Percentiles rank a stretch among this genome's conserved stretches.
phyloP scores from a whole-genome alignment of 2,329 filamentous ascomycete genomes.

The Colletotrichum spaethianum region DNA sequence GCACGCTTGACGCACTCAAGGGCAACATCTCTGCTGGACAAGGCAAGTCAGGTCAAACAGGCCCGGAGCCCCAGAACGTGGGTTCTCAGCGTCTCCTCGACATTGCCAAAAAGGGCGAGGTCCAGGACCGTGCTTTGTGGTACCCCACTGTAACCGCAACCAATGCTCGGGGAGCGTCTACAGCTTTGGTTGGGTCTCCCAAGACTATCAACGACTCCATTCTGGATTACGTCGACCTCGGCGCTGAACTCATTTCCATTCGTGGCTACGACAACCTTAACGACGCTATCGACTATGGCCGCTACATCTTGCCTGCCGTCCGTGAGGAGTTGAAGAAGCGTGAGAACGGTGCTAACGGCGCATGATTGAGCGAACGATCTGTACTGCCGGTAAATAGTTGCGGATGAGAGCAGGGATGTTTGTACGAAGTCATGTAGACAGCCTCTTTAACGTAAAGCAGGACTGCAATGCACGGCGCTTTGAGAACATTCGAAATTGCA shows the following conservation, averaged over 20 bases:
- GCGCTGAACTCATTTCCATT: constrained; percentile 71
- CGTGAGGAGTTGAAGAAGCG: constrained; percentile 53
- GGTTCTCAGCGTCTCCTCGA: constrained; percentile 72
- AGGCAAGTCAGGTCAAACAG: constrained; percentile 45
- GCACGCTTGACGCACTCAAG: constrained; percentile 67
- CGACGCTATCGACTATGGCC: constrained; percentile 72
- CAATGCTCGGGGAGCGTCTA: constrained; percentile 71
- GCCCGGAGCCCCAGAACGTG: constrained; percentile 67
- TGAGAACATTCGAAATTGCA: neutral
- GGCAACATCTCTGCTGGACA: constrained; percentile 55
- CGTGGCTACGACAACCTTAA: constrained; percentile 74
- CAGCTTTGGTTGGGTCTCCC: constrained; percentile 69
- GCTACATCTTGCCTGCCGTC: constrained; percentile 67
- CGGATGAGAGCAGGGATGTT: too few relatives aligned
- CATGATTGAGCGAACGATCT: neutral
- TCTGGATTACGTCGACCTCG: constrained; percentile 70
- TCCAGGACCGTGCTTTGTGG: constrained; percentile 74
- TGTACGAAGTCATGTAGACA: constrained; percentile 4
- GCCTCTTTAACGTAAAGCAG: neutral
- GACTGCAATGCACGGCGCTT: neutral
- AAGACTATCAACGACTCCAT: constrained; percentile 68
- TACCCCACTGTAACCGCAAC: constrained; percentile 75
- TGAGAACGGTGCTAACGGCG: constrained; percentile 13
- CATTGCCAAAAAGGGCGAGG: constrained; percentile 68
- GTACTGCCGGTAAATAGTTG: too few relatives aligned